These are phyloP conservation scores for Withania somnifera DNA, from an alignment of 305 asterid species.

Conservation along the genomic window DNA sequence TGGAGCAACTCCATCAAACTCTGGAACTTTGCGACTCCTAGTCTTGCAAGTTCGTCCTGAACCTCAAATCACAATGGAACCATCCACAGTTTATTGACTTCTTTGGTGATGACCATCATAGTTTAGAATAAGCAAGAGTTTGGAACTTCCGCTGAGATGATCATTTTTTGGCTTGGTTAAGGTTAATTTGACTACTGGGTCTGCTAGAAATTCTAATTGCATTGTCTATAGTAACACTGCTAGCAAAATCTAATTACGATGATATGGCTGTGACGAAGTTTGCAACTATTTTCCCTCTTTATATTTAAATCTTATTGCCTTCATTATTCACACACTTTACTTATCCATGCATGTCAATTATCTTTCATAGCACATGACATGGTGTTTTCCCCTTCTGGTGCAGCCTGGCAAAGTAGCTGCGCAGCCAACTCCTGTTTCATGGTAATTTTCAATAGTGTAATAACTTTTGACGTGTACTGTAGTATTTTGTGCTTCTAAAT, in stretches of 20 bases:
- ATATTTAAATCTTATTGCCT: background rate
- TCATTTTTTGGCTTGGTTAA: background rate
- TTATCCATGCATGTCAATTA: conserved; percentile 6
- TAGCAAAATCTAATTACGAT: background rate
- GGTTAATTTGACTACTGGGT: background rate
- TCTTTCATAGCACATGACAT: conserved; percentile 1
- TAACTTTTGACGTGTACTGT: background rate
- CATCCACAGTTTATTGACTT: background rate
- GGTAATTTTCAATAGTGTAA: conserved; percentile 33
- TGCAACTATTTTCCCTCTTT: background rate
- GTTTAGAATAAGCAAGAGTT: background rate
- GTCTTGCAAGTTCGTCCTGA: background rate
- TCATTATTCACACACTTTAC: background rate
- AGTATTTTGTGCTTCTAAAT: background rate
- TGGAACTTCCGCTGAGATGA: background rate
- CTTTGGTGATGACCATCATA: background rate
- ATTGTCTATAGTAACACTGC: background rate
- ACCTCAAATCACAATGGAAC: background rate
- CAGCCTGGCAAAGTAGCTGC: conserved; percentile 64
- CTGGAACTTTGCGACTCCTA: background rate
- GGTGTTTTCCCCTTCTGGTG: conserved; percentile 16
- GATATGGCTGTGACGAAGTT: background rate
- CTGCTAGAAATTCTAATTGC: background rate
- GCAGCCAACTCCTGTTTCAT: conserved; percentile 78
- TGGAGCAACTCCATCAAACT: background rate